These are phyloP conservation scores for Coemansia sp. DNA, from an alignment of 192 early-diverging fungal species.

Conservation along the genomic window DNA sequence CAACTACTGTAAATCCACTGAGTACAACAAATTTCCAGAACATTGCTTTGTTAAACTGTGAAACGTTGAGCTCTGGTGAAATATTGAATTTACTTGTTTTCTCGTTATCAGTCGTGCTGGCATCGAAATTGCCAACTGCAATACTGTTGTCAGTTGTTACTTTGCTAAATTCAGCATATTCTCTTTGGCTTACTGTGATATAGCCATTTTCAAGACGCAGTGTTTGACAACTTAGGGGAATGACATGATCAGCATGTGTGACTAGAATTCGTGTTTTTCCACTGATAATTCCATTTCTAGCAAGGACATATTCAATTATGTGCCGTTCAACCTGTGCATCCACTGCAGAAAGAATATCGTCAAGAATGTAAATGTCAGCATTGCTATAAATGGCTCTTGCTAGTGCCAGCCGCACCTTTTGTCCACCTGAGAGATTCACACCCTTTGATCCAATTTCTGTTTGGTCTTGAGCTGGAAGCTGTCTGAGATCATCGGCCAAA, in stretches of 20 bases:
- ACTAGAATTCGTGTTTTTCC: conserved; percentile 15
- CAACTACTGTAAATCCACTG: conserved; percentile 13
- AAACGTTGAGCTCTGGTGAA: conserved; percentile 13
- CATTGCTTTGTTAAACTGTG: not conserved
- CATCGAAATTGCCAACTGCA: not conserved
- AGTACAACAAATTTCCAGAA: conserved; percentile 14
- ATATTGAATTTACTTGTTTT: conserved; percentile 4
- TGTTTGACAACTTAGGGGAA: conserved; percentile 24
- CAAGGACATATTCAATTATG: conserved; percentile 24
- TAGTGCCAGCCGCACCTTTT: conserved; percentile 62
- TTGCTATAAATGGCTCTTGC: conserved; percentile 63
- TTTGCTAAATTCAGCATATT: not conserved
- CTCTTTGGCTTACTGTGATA: not conserved
- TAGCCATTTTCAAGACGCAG: conserved; percentile 13
- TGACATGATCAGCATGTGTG: conserved; percentile 32
- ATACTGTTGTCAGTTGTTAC: not conserved
- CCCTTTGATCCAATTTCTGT: conserved; percentile 61
- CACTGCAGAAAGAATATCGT: conserved; percentile 32
- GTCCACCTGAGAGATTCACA: conserved; percentile 61
- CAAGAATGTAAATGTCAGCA: conserved; percentile 53
- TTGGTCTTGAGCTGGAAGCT: conserved; percentile 32
- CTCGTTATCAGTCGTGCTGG: not conserved
- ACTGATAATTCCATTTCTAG: conserved; percentile 15
- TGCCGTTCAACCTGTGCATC: conserved; percentile 32
- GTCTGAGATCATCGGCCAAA: conserved; percentile 17